Percentiles rank a stretch among this genome's conserved stretches.
Conservation (phyloP, 2,329 filamentous ascomycete genomes). For the Xylariaceae sp. region DNA sequence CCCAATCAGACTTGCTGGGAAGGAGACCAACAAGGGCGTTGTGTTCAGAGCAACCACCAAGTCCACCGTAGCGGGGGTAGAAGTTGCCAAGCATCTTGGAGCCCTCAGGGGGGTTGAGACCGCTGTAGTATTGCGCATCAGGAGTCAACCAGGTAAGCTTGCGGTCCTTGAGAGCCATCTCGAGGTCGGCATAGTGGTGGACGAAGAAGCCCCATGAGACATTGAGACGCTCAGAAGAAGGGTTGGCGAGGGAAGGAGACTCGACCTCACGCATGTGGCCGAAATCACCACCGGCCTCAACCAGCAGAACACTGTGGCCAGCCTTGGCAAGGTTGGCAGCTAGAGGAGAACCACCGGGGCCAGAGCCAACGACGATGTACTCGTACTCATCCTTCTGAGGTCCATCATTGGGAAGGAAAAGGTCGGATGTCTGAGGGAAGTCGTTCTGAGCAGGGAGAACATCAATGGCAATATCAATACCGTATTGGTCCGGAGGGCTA, state of each 20-base stretch:
- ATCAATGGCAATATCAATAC: not conserved
- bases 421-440: not conserved
- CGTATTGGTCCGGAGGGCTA: not conserved
- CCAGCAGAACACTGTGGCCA: conserved; percentile 41
- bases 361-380: not conserved
- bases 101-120: conserved; percentile 48
- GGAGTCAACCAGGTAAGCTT: conserved; percentile 56
- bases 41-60: conserved; percentile 34
- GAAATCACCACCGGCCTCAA: conserved; percentile 58
- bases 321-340: not conserved
- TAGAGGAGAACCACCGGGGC: not conserved
- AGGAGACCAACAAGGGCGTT: conserved; percentile 34
- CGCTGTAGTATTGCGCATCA: conserved; percentile 49
- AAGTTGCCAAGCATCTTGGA: conserved; percentile 50
- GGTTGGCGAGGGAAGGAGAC: conserved; percentile 50
- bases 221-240: conserved; percentile 51
- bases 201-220: conserved; percentile 62
- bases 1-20: conserved; percentile 41
- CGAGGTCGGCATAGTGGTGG: conserved; percentile 54
- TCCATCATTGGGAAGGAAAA: not conserved
- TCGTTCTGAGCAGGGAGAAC: not conserved
- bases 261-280: conserved; percentile 46
- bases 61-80: conserved; percentile 53
- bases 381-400: not conserved
- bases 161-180: conserved; percentile 49